Percentiles rank a stretch among this genome's conserved stretches.
phyloP scores from a whole-genome alignment of 1,284 basidiomycete genomes.

The Ustilago sp. region DNA sequence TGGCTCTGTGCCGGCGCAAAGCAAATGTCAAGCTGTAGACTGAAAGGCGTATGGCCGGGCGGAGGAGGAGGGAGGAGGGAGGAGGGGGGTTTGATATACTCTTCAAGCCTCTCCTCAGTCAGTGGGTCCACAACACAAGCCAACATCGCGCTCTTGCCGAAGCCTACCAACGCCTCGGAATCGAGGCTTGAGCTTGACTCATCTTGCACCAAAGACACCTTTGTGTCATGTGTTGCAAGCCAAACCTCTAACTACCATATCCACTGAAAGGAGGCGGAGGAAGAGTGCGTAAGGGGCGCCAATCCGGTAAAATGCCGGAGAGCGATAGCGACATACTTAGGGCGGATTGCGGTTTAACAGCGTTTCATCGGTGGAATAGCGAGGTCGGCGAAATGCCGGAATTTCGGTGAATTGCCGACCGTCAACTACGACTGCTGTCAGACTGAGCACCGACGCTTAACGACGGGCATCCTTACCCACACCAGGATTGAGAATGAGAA shows the following conservation, averaged over 20 bases:
- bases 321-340: too few species aligned
- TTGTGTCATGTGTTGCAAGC: not conserved
- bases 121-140: conserved; percentile 4
- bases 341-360: not conserved
- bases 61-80: too few species aligned
- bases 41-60: not conserved
- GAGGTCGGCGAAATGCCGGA: conserved; percentile 3
- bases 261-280: not conserved
- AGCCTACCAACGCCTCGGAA: not conserved
- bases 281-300: not conserved
- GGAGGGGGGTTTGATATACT: conserved; percentile 9
- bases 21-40: too few species aligned
- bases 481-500: too few species aligned
- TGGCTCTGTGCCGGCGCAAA: not conserved
- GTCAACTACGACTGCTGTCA: not conserved
- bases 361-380: not conserved
- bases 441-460: too few species aligned
- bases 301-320: not conserved
- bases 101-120: not conserved
- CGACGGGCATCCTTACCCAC: too few species aligned
- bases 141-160: conserved; percentile 1
- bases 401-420: not conserved
- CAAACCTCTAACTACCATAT: not conserved
- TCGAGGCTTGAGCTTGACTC: not conserved
- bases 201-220: not conserved